phyloP scores from a whole-genome alignment of 208 protist genomes.

The Crithidia fasciculata region DNA sequence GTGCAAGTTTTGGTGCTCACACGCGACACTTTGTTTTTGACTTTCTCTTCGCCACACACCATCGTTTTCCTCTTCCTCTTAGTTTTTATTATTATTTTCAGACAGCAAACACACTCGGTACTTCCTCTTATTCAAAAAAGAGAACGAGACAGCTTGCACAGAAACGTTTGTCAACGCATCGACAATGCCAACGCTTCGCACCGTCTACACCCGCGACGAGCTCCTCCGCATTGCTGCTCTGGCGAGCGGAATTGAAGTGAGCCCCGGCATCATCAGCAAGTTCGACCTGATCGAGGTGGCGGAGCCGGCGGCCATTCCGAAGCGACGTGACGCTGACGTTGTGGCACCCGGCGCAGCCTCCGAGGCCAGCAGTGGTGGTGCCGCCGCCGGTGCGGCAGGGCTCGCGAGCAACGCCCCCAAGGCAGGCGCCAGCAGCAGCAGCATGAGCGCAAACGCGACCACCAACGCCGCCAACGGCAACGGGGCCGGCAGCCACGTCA shows the following conservation, averaged over 20 bases:
- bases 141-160: too few relatives aligned
- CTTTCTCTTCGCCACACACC: too few relatives aligned
- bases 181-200: conserved; percentile 30
- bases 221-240: conserved; percentile 54
- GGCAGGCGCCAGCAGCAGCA: conserved; percentile 14
- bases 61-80: too few relatives aligned
- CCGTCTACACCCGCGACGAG: conserved; percentile 64
- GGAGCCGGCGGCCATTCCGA: conserved; percentile 31
- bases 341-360: background rate
- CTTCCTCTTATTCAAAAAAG: too few relatives aligned
- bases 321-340: conserved; percentile 42
- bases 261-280: conserved; percentile 46
- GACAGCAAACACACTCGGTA: too few relatives aligned
- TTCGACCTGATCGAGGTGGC: conserved; percentile 74
- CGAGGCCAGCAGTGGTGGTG: conserved; percentile 12
- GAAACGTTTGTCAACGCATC: too few relatives aligned
- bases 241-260: conserved; percentile 36
- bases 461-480: background rate
- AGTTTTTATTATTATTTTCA: too few relatives aligned
- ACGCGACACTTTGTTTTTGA: too few relatives aligned
- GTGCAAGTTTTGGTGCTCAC: too few relatives aligned
- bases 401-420: conserved; percentile 8
- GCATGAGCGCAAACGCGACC: background rate
- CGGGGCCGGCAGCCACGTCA: conserved; percentile 6
- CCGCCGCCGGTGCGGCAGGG: conserved; percentile 11